These are phyloP conservation scores for Talaromyces sp. DNA, from an alignment of 2,329 filamentous ascomycete species.

Conservation along the genomic window DNA sequence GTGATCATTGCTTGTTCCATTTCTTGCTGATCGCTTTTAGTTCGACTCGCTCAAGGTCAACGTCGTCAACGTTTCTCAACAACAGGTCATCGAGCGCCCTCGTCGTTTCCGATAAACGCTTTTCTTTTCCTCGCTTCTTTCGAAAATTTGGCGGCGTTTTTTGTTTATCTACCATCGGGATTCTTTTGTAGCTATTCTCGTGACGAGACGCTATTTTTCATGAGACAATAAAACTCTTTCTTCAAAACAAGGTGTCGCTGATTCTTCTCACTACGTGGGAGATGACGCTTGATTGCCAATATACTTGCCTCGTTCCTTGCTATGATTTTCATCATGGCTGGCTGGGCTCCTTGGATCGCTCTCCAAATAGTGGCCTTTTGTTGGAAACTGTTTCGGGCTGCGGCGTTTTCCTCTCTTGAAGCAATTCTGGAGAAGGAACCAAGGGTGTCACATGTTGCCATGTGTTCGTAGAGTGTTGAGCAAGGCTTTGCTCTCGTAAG, in stretches of 20 bases:
- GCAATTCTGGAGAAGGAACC: background rate
- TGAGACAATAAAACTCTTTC: constrained; percentile 14
- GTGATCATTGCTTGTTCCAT: constrained; percentile 5
- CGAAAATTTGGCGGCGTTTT: background rate
- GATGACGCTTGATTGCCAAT: constrained; percentile 93
- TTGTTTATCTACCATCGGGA: background rate
- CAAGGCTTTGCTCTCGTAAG: constrained; percentile 10
- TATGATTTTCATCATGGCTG: background rate
- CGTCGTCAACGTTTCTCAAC: constrained; percentile 83
- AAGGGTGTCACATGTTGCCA: constrained; percentile 3
- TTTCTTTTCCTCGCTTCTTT: background rate
- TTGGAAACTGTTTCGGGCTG: background rate
- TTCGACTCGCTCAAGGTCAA: constrained; percentile 98
- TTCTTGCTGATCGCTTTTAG: constrained; percentile 40
- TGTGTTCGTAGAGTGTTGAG: constrained; percentile 16
- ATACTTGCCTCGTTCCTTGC: constrained; percentile 3
- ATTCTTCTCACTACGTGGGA: constrained; percentile 55
- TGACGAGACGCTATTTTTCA: constrained; percentile 23
- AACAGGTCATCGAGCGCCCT: constrained; percentile 76
- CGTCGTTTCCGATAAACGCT: constrained; percentile 59
- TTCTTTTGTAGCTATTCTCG: constrained; percentile 1
- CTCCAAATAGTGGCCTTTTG: background rate
- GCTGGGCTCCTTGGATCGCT: background rate
- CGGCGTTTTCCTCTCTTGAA: background rate
- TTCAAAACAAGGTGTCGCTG: constrained; percentile 77